Base-by-base conservation (phyloP, 768 basidiomycete genomes). In the Lactarius sp. region DNA sequence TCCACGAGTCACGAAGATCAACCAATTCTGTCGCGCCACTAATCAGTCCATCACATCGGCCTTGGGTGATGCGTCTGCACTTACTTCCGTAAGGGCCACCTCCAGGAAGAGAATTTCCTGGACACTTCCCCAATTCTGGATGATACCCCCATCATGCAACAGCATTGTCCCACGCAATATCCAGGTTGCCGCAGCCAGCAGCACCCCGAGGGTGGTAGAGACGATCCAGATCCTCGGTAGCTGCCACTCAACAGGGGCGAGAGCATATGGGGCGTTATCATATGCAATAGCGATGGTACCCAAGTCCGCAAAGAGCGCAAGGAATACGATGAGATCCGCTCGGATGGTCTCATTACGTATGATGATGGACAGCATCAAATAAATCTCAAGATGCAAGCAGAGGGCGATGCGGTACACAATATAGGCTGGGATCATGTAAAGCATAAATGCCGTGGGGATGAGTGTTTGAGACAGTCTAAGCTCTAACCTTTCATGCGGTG, bases 241-340 rank as follows among this genome's bases (percentile, higher is more conserved):
- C 69, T 81, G 79, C 80, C 80, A 81, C 62, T 81, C 79, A 27
- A 81, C 80, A 2, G 79, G 80, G 51, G 72, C 64, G 34, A 72
- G 69, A 12, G 72, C 72, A 64, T 72, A 75, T 1, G 77, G 76
- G 1, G 77, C 77, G 58, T 75, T 71, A 66, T 80, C 80, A 62
- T 79, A 81, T 3, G 80, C 80, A 59, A 81, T 79, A 22, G 80
- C 80, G 58, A 81, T 79, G 7, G 80, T 81, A 8, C 78, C 80
- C 18, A 81, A 73, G 69, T 78, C 75, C 27, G 77, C 78, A 62
- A 79, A 78, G 68, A 80, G 74, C 44, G 76, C 78, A 49, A 77
- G 69, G 71, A 77, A 78, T 65, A 79, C 79, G 68, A 80, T 73
- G 22, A 81, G 71, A 56, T 81, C 79, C 44, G 76, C 79, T 37